Conservation (phyloP, 2,329 filamentous ascomycete genomes). For the Xylariaceae sp. region DNA sequence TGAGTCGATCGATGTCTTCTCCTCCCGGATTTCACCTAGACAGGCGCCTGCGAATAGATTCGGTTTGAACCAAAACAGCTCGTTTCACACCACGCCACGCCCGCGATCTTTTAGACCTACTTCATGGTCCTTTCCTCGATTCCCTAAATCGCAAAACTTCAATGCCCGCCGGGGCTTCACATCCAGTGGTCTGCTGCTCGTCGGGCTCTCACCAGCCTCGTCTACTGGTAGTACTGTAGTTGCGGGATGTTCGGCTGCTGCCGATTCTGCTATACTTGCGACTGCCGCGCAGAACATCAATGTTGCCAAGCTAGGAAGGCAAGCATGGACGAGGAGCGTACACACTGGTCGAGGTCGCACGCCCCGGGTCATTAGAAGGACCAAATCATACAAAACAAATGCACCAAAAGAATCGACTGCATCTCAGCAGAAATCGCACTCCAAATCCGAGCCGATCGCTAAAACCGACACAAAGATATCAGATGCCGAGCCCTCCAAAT, state of each 20-base stretch:
- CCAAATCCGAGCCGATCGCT: slow-evolving; percentile 8
- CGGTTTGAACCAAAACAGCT: slow-evolving; percentile 14
- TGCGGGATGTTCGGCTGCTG: slow-evolving; percentile 34
- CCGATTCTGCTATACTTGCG: slow-evolving; percentile 30
- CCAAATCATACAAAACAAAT: slow-evolving; percentile 28
- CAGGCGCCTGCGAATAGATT: slow-evolving; percentile 15
- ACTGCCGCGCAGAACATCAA: slow-evolving; percentile 25
- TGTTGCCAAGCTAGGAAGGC: slow-evolving; percentile 31
- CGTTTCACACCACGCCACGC: slow-evolving; percentile 13
- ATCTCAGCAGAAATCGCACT: slow-evolving; percentile 15
- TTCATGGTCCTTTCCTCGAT: slow-evolving; percentile 21
- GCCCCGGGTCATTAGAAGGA: slow-evolving; percentile 21
- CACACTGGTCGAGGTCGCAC: slow-evolving; percentile 24
- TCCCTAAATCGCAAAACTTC: slow-evolving; percentile 29
- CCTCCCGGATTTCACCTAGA: slow-evolving; percentile 18
- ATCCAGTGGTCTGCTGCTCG: slow-evolving; percentile 49
- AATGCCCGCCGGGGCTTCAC: slow-evolving; percentile 48
- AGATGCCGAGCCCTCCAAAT: slow-evolving; percentile 37
- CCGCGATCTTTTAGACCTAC: slow-evolving; percentile 21
- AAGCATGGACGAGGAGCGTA: slow-evolving; percentile 31
- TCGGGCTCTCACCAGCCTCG: slow-evolving; percentile 39
- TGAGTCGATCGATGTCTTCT: slow-evolving; percentile 22
- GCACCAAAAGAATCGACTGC: slow-evolving; percentile 14
- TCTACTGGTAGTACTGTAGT: slow-evolving; percentile 35
- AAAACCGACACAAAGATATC: slow-evolving; percentile 15